Evolutionary conservation across 192 early-diverging fungal species (phyloP), one percentile per base, ranked within the genome.

Genomic region (Linnemannia schmuckeri): DNA sequence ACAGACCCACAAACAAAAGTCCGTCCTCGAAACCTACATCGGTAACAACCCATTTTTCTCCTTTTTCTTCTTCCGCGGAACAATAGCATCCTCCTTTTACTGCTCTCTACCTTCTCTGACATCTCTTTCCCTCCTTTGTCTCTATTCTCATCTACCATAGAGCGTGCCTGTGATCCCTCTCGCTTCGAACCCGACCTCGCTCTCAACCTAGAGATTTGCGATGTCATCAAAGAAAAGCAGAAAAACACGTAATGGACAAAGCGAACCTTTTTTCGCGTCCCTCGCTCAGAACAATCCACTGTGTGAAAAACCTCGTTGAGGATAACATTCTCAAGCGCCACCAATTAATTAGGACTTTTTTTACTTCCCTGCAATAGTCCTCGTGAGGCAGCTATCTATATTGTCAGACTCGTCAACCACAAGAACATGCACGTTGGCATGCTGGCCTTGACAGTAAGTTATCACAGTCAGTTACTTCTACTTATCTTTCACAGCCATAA

Each of bases 151-250:
- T 41, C 22, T 74, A 41, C 46, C 27, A 10, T 93, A 93, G 97
- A 96, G 87, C 93, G 93, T 37, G 97, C 96, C 4, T 97, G 97
- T 81, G 91, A 93, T 70, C 91, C 94, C 10, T 89, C 92, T 20
- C 92, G 91, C 20, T 85, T 82, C 78, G 94, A 95, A 66, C 95
- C 98, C 0, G 96, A 99, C 82, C 82, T 98, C 73, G 91, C 94
- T 20, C 90, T 99, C 55, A 97, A 98, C 89, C 93, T 99, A 33
- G 98, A 99, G 89, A 97, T 99, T 74, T 97, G 96, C 88, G 97
- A 98, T 87, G 91, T 98, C 69, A 96, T 99, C 80, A 98, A 97
- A 86, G 92, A 94, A 68, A 99, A 99, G 85, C 93, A 95, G 79
- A 94, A 95, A 78, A 96, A 93, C 88, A 94, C 91, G 95, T 95